Evolutionary conservation across 1,139 yeast genomes (phyloP).

Genomic region (Geotrichum macrosporum): DNA sequence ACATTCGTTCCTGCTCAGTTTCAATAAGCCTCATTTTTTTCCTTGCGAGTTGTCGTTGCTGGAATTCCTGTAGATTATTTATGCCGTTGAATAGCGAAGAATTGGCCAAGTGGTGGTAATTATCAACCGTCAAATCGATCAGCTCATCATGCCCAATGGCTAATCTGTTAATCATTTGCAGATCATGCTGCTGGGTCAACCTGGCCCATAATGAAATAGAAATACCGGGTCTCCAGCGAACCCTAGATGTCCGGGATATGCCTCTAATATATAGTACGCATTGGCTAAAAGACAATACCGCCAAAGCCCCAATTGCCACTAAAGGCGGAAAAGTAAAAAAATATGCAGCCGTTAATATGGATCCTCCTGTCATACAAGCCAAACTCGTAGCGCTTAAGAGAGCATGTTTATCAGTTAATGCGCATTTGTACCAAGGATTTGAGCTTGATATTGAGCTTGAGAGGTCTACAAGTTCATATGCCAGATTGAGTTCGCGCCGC

Average conservation of each 20-base stretch:
- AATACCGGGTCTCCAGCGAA: neutral
- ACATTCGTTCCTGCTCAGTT: slow-evolving; percentile 18
- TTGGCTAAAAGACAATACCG: neutral
- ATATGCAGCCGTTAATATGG: neutral
- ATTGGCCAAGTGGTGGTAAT: slow-evolving; percentile 18
- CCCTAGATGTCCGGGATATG: neutral
- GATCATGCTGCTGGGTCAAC: neutral
- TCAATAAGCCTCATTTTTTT: slow-evolving; percentile 10
- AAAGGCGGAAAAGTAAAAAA: slow-evolving; percentile 1
- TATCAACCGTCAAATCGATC: slow-evolving; percentile 20
- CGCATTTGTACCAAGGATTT: neutral
- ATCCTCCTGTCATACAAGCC: slow-evolving; percentile 1
- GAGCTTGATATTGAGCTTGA: neutral
- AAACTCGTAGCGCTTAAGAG: neutral
- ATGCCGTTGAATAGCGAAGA: neutral
- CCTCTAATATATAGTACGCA: neutral
- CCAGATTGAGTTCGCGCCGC: slow-evolving; percentile 6
- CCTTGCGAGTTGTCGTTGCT: slow-evolving; percentile 5
- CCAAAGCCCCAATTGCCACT: neutral
- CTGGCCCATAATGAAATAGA: neutral
- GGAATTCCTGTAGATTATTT: slow-evolving; percentile 1
- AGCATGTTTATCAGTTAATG: slow-evolving; percentile 2
- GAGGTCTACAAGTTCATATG: slow-evolving; percentile 8
- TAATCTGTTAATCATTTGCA: slow-evolving; percentile 12
- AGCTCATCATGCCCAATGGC: slow-evolving; percentile 19